Conservation (phyloP, 768 basidiomycete species). For the Rhodosporidiobolus odoratus region DNA sequence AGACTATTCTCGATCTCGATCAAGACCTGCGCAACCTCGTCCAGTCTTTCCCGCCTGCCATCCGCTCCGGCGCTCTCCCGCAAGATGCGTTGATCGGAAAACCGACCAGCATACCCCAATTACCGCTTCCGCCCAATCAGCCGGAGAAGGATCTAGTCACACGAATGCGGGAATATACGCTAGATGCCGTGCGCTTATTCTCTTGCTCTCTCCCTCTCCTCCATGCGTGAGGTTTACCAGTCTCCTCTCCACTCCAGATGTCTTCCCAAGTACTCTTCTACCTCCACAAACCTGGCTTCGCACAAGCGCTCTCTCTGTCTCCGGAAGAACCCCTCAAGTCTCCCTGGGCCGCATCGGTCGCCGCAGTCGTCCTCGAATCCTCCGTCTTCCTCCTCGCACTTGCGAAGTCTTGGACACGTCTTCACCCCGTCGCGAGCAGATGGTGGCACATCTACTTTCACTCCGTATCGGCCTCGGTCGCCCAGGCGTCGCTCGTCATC, state of each 20-base stretch:
- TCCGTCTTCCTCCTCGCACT: conserved; percentile 27
- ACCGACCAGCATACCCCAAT: conserved; percentile 3
- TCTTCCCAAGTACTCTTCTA: conserved; percentile 25
- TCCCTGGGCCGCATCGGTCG: conserved; percentile 16
- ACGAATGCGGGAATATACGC: conserved; percentile 6
- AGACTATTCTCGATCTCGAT: conserved; percentile 31
- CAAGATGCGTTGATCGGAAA: conserved; percentile 10
- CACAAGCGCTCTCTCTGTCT: conserved; percentile 15
- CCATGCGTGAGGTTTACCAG: too few species aligned
- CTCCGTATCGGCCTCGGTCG: conserved; percentile 15
- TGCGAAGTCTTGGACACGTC: conserved; percentile 16
- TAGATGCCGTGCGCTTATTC: conserved; percentile 1
- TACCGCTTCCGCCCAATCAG: not conserved
- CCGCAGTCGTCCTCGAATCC: conserved; percentile 29
- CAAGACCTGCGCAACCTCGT: conserved; percentile 28
- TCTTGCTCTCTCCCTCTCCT: too few species aligned
- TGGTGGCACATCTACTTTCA: conserved; percentile 28
- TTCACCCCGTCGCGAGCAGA: conserved; percentile 8
- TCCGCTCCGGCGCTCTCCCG: conserved; percentile 16
- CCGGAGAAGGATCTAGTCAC: not conserved
- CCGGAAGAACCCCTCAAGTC: conserved; percentile 28
- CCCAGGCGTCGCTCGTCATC: conserved; percentile 24
- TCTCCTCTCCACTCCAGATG: conserved; percentile 1
- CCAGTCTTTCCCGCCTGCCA: not conserved
- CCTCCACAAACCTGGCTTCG: conserved; percentile 30